Base-by-base conservation (phyloP, 345 rosid genomes). In the Psidium guajava region DNA sequence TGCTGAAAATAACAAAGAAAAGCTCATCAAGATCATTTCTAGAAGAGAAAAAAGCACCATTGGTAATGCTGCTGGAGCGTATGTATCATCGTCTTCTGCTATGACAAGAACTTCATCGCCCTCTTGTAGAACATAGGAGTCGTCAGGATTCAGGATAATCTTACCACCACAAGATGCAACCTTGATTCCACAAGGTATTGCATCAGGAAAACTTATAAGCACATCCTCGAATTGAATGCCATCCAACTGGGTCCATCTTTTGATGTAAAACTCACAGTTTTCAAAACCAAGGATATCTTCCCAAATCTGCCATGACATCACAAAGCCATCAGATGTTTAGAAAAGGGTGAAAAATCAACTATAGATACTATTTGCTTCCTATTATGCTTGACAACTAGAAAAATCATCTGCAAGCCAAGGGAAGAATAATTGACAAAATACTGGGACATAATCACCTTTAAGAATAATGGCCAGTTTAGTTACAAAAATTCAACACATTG, bases 21-120 rank as follows among this genome's bases (percentile, higher is more conserved):
- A n/a, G 50, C 57, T 50, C 83, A 36, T 11, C 28, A 81, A 85
- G 10, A 54, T 82, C 83, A 74, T 77, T 84, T 82, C 59, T 82
- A 50, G 83, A 83, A 89, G 87, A 88, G 86, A 87, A 86, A 90
- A 87, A 90, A 89, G 93, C 95, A 94, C 96, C 96, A 12, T 91
- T 53, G 97, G 95, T 84, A 94, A 88, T 86, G 90, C 85, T 58
- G 92, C 90, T 28, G 95, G 95, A 86, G 93, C 87, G 87, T 93
- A 94, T 86, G 90, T 90, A 86, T 94, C 94, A 85, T 94, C 97
- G 86, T 94, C 97, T 91, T 93, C 97, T 16, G 97, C 97, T 87
- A 94, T 92, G 87, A 94, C 97, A 87, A 93, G 94, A 90, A 94
- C 91, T 92, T 94, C 95, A 83, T 94, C 97, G 11, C 92, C 94